Percentiles rank a stretch among this genome's conserved stretches.
Evolutionary conservation across 2,329 filamentous ascomycete genomes (phyloP).

Genomic region (Penicillium janthinellum): DNA sequence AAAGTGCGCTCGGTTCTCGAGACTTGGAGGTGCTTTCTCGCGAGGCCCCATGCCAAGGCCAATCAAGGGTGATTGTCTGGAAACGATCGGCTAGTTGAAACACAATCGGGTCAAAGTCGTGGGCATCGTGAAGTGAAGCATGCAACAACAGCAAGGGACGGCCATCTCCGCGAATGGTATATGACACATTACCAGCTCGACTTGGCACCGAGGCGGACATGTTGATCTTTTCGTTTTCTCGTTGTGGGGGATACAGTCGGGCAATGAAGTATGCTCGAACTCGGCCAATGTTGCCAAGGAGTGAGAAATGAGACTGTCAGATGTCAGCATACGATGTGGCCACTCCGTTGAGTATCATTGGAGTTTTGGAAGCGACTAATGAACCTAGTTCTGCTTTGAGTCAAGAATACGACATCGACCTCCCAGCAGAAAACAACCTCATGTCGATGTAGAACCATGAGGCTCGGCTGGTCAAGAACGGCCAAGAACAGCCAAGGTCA

Average conservation of each 20-base stretch:
- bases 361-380: background rate
- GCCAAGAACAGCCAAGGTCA: background rate
- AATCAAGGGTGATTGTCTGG: background rate
- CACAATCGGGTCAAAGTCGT: background rate
- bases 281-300: no score
- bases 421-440: background rate
- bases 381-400: background rate
- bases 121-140: background rate
- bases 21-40: background rate
- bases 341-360: background rate
- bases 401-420: background rate
- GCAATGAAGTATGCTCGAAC: no score
- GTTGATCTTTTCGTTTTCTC: background rate
- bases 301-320: background rate
- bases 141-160: background rate
- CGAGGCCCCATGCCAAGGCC: background rate
- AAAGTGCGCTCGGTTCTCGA: background rate
- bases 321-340: background rate
- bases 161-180: background rate
- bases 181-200: background rate
- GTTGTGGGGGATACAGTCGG: background rate
- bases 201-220: background rate
- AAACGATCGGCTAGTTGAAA: background rate
- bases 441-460: background rate
- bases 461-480: background rate